Evolutionary conservation across 257 asterid species (phyloP).

Genomic region (Ilex aquifolium): DNA sequence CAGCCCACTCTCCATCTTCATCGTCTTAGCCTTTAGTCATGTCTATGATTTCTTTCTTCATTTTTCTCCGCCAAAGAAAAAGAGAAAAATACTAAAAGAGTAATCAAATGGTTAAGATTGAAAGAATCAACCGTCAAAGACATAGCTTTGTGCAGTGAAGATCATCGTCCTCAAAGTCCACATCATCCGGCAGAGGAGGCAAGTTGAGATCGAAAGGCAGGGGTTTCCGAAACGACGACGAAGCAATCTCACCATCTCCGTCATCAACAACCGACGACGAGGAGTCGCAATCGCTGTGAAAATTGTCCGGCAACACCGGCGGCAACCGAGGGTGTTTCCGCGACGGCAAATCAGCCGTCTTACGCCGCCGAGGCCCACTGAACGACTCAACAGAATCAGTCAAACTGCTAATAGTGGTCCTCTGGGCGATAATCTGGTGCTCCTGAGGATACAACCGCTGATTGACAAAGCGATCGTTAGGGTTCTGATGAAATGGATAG

Average conservation of each 20-base stretch:
- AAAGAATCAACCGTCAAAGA: conserved; percentile 9
- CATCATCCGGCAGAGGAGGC: conserved; percentile 28
- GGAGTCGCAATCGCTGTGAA: conserved; percentile 59
- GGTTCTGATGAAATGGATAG: conserved; percentile 16
- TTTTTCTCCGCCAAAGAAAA: conserved; percentile 11
- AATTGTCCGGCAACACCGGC: conserved; percentile 58
- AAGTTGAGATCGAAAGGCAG: conserved; percentile 46
- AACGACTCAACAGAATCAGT: conserved; percentile 75
- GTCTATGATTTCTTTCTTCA: no score
- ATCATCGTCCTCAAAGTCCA: conserved; percentile 29
- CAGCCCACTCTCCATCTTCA: no score
- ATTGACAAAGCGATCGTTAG: conserved; percentile 22
- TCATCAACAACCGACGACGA: conserved; percentile 54
- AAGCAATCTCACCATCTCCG: conserved; percentile 36
- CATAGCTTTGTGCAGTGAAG: conserved; percentile 34
- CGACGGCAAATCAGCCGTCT: conserved; percentile 19
- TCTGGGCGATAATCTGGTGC: conserved; percentile 33
- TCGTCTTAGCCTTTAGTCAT: no score
- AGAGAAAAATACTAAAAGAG: conserved; percentile 8
- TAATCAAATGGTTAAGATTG: conserved; percentile 12
- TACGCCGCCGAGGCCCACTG: conserved; percentile 54
- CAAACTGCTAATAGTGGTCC: conserved; percentile 67
- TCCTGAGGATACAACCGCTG: conserved; percentile 40
- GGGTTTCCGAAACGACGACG: conserved; percentile 31
- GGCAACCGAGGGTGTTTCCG: conserved; percentile 66